Base-by-base conservation (phyloP, 2,329 filamentous ascomycete genomes). In the Trichoderma hamatum region DNA sequence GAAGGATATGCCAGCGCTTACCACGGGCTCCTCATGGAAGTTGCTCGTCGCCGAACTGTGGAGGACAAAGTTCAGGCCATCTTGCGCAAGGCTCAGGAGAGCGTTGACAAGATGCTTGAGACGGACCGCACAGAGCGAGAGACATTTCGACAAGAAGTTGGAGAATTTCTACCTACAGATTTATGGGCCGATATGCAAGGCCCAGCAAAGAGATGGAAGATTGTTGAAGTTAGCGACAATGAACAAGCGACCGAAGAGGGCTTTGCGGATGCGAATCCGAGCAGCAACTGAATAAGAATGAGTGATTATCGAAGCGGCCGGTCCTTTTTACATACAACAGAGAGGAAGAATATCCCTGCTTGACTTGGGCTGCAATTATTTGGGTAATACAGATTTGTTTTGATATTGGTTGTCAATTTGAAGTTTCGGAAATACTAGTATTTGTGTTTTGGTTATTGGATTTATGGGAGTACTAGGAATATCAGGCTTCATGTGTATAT, bases 1-100 rank as follows among this genome's bases (percentile, higher is more conserved):
- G 91, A 95, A 70, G 90, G 91, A 21, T 99, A 98, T 75, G 85
- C 92, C 24, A 86, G 89, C 64, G 93, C 94, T 0, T 98, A 99
- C 76, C 91, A 93, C 73, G 89, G 90, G 24, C 83, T 99, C 14
- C 86, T 97, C 28, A 85, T 97, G 1, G 96, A 99, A 78, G 90
- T 94, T 6, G 90, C 91, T 64, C 85, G 96, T 28, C 86, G 96
- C 11, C 88, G 88, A 70, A 83, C 86, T 16, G 88, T 92, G 43
- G 92, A 96, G 74, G 88, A 90, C 36, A 89, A 91, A 71, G 90
- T 96, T 64, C 86, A 90, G 72, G 85, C 84, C 54, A 88, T 97
- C 30, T 91, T 94, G 75, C 88, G 87, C 70, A 94, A 94, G 74
- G 92, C 95, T 1, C 89, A 90, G 76, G 88, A 90, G 69, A 90